These are phyloP conservation scores for Cardamine resedifolia DNA, from an alignment of 345 rosid species.

Conservation along the genomic window DNA sequence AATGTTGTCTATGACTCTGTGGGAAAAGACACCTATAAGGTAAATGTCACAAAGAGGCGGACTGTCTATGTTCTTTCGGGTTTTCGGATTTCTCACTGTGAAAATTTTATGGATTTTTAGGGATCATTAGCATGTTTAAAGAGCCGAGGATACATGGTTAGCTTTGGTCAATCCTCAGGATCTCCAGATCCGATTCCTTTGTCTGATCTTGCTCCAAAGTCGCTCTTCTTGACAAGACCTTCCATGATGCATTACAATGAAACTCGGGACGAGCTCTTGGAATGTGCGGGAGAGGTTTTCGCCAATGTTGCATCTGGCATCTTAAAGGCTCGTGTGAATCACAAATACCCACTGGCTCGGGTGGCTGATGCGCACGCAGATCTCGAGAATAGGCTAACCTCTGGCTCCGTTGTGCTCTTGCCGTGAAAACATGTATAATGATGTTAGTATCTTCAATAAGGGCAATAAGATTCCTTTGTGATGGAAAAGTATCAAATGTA, in stretches of 20 bases:
- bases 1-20: conserved; percentile 90
- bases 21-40: conserved; percentile 89
- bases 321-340: conserved; percentile 61
- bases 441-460: conserved; percentile 20
- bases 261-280: conserved; percentile 74
- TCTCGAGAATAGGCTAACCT: conserved; percentile 67
- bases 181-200: conserved; percentile 69
- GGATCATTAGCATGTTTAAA: conserved; percentile 85
- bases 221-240: conserved; percentile 84
- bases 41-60: conserved; percentile 13
- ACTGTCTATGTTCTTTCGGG: not conserved
- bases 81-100: not conserved
- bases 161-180: conserved; percentile 90
- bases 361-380: conserved; percentile 79
- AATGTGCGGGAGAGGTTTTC: conserved; percentile 71
- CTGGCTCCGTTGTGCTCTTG: conserved; percentile 75
- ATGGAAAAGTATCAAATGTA: conserved; percentile 1
- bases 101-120: conserved; percentile 34
- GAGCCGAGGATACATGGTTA: conserved; percentile 78
- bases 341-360: conserved; percentile 67
- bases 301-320: conserved; percentile 59
- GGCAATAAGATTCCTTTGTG: conserved; percentile 2
- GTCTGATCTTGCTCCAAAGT: conserved; percentile 68
- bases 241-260: conserved; percentile 65
- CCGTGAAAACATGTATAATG: conserved; percentile 41